phyloP scores from a whole-genome alignment of 768 basidiomycete species.

The Psilocybe tampanensis region DNA sequence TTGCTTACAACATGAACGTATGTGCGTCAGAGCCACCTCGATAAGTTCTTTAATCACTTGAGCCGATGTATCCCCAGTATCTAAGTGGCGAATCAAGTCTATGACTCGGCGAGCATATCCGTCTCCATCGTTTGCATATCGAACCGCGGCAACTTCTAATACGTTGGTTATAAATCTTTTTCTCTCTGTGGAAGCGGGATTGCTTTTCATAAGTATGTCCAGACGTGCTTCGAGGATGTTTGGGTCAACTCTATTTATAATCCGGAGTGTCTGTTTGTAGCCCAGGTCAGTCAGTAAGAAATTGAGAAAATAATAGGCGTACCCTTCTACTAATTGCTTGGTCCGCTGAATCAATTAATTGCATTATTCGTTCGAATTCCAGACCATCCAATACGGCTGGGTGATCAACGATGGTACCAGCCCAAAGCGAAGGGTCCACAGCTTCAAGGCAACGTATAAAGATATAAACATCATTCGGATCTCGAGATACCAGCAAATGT shows the following conservation, averaged over 20 bases:
- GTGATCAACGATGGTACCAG: constrained; percentile 55
- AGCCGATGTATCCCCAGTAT: constrained; percentile 31
- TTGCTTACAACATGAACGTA: constrained; percentile 47
- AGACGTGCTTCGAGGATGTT: constrained; percentile 55
- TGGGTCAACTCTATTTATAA: constrained; percentile 61
- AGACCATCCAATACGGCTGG: constrained; percentile 62
- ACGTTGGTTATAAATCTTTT: constrained; percentile 35
- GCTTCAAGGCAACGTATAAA: constrained; percentile 68
- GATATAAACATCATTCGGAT: constrained; percentile 63
- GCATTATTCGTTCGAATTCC: constrained; percentile 78
- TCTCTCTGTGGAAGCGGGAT: constrained; percentile 34
- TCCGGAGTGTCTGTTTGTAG: constrained; percentile 55
- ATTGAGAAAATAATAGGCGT: constrained; percentile 14
- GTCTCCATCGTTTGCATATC: constrained; percentile 50
- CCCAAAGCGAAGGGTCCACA: constrained; percentile 65
- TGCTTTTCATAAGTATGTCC: constrained; percentile 42
- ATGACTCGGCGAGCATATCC: constrained; percentile 55
- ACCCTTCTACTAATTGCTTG: constrained; percentile 60
- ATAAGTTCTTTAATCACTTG: constrained; percentile 59
- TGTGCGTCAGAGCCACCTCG: constrained; percentile 52
- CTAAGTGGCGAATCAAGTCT: constrained; percentile 41
- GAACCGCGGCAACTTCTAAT: constrained; percentile 21
- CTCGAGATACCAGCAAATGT: constrained; percentile 55
- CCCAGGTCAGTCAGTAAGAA: constrained; percentile 6
- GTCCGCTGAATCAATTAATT: constrained; percentile 64